Conservation (phyloP, 331 rosid genomes). For the Acacia pycnantha region DNA sequence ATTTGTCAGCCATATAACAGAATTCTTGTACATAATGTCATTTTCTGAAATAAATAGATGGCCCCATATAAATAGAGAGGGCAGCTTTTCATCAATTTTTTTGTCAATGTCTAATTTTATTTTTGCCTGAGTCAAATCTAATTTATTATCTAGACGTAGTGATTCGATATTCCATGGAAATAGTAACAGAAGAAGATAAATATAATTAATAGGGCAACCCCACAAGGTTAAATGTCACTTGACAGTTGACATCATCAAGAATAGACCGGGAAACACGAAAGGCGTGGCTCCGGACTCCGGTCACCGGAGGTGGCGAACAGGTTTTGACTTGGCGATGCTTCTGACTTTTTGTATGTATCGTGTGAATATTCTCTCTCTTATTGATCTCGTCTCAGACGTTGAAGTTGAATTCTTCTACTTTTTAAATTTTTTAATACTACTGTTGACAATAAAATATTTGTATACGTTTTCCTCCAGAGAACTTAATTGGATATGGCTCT, state of each 20-base stretch:
- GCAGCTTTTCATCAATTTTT: neutral
- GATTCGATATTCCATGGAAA: neutral
- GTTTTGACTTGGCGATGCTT: constrained; percentile 56
- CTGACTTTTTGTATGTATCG: constrained; percentile 41
- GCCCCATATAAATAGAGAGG: neutral
- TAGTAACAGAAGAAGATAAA: neutral
- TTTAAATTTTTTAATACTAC: neutral
- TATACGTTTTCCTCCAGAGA: constrained; percentile 11
- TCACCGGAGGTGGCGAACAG: constrained; percentile 35
- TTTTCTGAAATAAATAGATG: neutral
- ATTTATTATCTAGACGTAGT: neutral
- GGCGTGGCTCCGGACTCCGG: constrained; percentile 30
- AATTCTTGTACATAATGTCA: neutral
- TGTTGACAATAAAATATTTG: neutral
- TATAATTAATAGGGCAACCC: neutral
- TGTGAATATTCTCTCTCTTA: constrained; percentile 54
- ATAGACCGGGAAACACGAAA: constrained; percentile 22
- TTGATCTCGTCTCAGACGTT: constrained; percentile 39
- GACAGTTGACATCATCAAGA: constrained; percentile 34
- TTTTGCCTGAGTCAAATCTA: too few relatives aligned
- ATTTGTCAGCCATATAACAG: too few relatives aligned
- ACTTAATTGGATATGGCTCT: constrained; percentile 18
- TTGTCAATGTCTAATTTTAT: too few relatives aligned
- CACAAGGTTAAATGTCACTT: constrained; percentile 23
- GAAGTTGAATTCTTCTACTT: constrained; percentile 64